Conservation (phyloP, 805 yeast genomes). For the Spathaspora girioi region DNA sequence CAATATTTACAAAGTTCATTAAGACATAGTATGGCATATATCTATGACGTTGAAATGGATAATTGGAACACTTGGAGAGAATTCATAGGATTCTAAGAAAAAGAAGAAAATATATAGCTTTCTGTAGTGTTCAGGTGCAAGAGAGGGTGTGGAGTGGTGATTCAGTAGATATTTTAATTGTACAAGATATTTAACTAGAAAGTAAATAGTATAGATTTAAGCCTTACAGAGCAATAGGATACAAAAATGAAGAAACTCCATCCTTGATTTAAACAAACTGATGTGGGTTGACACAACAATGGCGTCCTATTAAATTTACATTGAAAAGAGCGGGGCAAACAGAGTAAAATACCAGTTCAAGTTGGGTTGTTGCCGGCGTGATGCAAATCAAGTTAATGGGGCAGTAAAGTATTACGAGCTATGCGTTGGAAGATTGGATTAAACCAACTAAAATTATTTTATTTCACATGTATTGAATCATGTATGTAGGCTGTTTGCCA, state of each 20-base stretch:
- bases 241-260: background rate
- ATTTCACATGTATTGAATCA: too few relatives aligned
- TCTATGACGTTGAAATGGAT: conserved; percentile 58
- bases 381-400: too few relatives aligned
- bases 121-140: too few relatives aligned
- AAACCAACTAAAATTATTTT: too few relatives aligned
- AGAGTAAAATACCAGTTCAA: background rate
- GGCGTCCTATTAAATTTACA: background rate
- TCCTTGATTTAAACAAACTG: background rate
- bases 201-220: background rate
- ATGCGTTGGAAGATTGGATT: too few relatives aligned
- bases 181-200: background rate
- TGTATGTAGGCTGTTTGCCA: too few relatives aligned
- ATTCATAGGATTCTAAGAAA: conserved; percentile 33
- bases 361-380: too few relatives aligned
- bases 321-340: background rate
- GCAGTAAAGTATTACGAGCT: too few relatives aligned
- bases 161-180: background rate
- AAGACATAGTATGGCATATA: conserved; percentile 66
- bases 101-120: background rate
- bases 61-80: conserved; percentile 47
- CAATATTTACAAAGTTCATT: conserved; percentile 59
- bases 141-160: background rate
- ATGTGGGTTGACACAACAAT: background rate
- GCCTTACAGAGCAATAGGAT: background rate